phyloP scores from a whole-genome alignment of 805 yeast genomes.

The Cyberlindnera americana region DNA sequence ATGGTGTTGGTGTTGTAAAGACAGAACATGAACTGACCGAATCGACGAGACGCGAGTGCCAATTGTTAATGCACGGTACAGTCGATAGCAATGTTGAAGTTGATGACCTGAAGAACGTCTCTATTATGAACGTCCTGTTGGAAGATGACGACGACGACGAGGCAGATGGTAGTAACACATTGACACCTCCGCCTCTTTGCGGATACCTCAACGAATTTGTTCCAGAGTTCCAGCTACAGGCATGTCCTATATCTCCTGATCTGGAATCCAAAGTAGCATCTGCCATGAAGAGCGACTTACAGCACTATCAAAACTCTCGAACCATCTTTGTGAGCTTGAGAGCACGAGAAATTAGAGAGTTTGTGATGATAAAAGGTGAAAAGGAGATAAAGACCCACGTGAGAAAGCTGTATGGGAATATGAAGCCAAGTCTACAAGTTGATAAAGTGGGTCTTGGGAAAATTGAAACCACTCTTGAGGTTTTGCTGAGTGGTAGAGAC shows the following conservation, averaged over 20 bases:
- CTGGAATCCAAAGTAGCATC: slow-evolving; percentile 45
- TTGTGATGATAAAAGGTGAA: slow-evolving; percentile 16
- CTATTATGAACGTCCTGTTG: slow-evolving; percentile 27
- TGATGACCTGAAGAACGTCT: slow-evolving; percentile 26
- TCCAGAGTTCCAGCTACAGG: slow-evolving; percentile 41
- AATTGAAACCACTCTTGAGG: slow-evolving; percentile 15
- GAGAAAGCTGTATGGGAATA: slow-evolving; percentile 13
- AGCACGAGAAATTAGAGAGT: slow-evolving; percentile 36
- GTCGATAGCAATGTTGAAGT: slow-evolving; percentile 11
- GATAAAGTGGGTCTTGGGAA: slow-evolving; percentile 9
- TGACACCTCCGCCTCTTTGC: slow-evolving; percentile 29
- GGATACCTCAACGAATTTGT: slow-evolving; percentile 24
- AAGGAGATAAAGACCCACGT: slow-evolving; percentile 10
- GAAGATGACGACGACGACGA: slow-evolving; percentile 17
- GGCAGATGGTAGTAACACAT: background rate
- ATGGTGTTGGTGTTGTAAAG: slow-evolving; percentile 10
- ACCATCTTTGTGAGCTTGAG: slow-evolving; percentile 34
- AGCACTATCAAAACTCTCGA: slow-evolving; percentile 17
- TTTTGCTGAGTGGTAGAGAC: slow-evolving; percentile 8
- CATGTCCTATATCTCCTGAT: slow-evolving; percentile 49
- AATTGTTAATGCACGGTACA: slow-evolving; percentile 16
- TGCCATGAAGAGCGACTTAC: slow-evolving; percentile 52
- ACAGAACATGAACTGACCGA: slow-evolving; percentile 10
- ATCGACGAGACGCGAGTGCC: slow-evolving; percentile 6
- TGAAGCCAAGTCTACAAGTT: slow-evolving; percentile 9